Evolutionary conservation across 805 yeast species (phyloP).

Genomic region (Groenewaldozyma tartarivorans): DNA sequence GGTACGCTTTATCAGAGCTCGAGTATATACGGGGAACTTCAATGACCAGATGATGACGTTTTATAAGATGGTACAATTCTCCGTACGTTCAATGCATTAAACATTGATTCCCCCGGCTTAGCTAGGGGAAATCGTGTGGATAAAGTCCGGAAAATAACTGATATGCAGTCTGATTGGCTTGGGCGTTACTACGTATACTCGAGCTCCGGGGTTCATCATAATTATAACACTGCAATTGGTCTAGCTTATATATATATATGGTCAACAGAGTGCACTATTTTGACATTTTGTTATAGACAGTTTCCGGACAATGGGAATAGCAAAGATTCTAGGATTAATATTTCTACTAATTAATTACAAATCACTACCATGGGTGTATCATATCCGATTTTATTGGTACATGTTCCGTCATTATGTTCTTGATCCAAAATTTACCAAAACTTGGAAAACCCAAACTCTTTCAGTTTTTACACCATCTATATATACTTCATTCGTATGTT

Average conservation of each 20-base stretch:
- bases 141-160: background rate
- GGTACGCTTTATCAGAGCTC: too few species aligned
- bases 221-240: background rate
- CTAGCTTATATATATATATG: background rate
- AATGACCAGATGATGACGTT: too few species aligned
- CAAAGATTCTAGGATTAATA: constrained; percentile 13
- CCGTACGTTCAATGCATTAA: too few species aligned
- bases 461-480: constrained; percentile 34
- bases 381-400: constrained; percentile 48
- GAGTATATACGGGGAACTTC: too few species aligned
- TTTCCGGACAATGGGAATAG: constrained; percentile 4
- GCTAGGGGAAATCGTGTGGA: too few species aligned
- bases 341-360: constrained; percentile 42
- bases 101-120: too few species aligned
- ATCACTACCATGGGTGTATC: constrained; percentile 58
- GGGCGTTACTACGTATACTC: background rate
- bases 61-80: too few species aligned
- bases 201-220: background rate
- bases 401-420: constrained; percentile 35
- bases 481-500: constrained; percentile 51
- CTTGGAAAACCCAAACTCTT: constrained; percentile 12
- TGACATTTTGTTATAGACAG: background rate
- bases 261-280: background rate
- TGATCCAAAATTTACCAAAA: too few species aligned
- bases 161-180: background rate